These are phyloP conservation scores for Paraphaeosphaeria minitans DNA, from an alignment of 2,329 filamentous ascomycete species.

Conservation along the genomic window DNA sequence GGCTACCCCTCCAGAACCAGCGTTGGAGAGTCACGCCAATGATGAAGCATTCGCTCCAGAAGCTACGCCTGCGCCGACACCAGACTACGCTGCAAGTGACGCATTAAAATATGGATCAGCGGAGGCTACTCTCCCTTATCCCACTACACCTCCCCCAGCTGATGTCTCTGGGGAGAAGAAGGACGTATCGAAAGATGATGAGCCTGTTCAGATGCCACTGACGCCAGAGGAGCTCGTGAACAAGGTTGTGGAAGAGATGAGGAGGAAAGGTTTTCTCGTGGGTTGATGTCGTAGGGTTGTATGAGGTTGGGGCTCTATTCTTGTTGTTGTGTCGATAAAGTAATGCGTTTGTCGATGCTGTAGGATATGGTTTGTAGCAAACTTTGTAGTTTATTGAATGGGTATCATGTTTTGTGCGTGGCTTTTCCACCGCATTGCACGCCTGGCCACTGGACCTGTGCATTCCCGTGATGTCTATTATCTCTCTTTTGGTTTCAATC, in stretches of 20 bases:
- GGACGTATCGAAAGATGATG: not conserved
- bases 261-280: not conserved
- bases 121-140: not conserved
- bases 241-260: slow-evolving; percentile 1
- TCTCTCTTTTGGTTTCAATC: not conserved
- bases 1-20: not conserved
- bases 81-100: not conserved
- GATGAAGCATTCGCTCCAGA: not conserved
- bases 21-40: not conserved
- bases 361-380: not conserved
- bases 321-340: too few species aligned
- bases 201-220: not conserved
- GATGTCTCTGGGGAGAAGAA: not conserved
- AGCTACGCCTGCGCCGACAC: not conserved
- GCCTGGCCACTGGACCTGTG: not conserved
- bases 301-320: not conserved
- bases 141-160: not conserved
- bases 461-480: not conserved
- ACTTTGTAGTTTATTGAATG: not conserved
- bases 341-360: not conserved
- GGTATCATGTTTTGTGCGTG: not conserved
- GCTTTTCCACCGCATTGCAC: not conserved
- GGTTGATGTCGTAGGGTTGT: not conserved
- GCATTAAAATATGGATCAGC: not conserved
- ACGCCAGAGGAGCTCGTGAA: not conserved